Base-by-base conservation (phyloP, 306 rosid species). In the Cyamopsis tetragonoloba region DNA sequence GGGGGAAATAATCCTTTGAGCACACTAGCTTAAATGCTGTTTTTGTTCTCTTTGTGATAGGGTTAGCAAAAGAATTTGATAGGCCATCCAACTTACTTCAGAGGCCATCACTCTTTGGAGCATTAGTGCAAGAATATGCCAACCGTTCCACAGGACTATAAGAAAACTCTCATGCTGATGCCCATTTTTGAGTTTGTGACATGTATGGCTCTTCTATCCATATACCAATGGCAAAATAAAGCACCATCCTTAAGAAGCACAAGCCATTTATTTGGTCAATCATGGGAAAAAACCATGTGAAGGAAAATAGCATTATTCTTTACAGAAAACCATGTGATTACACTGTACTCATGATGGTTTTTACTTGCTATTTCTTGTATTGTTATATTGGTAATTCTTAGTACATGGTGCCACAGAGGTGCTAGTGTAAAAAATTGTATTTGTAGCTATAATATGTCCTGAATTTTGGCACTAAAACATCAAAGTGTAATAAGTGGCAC, bases 71-170 rank as follows among this genome's bases (percentile, higher is more conserved):
- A 72, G 96, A 87, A 67, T 90, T 71, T 28, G 96, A 90, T 39
- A 66, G 59, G n/a, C 95, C 96, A 0, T 80, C 89, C 8, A 64
- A 62, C 43, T 82, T 90, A 84, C 74, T 87, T 4, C 87, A 83
- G 70, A 66, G 76, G 65, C 88, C 43, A 30, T 87, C 95, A 3
- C 75, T 87, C 3, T 90, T 87, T 39, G 88, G 83, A 17, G 88
- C 88, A 37, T 74, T 90, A 66, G 96, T 90, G 61, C 95, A 87
- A 30, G 96, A 90, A 74, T 90, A 90, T 46, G 89, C 91, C 50
- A 83, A 77, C 54, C 88, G 96, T 22, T 80, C 96, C 6, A 23
- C 69, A 1, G 88, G 83, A 53, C 26, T 90, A 18, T 87, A 72
- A 82, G 12, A 26, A n/a, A 19, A 39, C 17, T 18, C 2, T 19